Conservation (phyloP, 2,329 filamentous ascomycete species). For the Dothideomycetes sp. region DNA sequence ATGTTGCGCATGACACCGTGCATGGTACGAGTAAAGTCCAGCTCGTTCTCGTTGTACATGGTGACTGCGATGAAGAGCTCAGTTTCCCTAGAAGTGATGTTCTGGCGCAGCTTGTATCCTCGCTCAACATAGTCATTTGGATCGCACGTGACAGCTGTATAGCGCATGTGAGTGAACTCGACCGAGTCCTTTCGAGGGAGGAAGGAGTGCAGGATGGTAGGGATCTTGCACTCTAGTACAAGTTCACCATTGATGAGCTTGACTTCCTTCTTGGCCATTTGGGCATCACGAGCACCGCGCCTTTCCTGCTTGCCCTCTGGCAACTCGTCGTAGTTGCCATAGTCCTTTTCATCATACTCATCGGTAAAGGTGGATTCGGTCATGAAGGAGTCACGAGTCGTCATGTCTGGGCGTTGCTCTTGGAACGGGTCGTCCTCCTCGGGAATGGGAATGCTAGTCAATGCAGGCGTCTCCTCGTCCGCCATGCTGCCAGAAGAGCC, state of each 20-base stretch:
- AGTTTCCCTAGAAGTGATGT: constrained; percentile 73
- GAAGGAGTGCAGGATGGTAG: constrained; percentile 96
- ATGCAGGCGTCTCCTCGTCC: constrained; percentile 38
- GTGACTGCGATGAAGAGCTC: constrained; percentile 95
- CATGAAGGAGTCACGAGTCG: constrained; percentile 53
- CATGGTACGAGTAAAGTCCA: constrained; percentile 95
- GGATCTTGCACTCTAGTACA: constrained; percentile 97
- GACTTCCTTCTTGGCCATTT: constrained; percentile 89
- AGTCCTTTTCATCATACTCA: constrained; percentile 44
- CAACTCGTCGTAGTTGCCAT: constrained; percentile 70
- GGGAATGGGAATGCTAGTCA: constrained; percentile 59
- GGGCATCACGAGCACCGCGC: constrained; percentile 72
- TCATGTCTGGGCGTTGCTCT: constrained; percentile 42
- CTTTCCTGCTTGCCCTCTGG: constrained; percentile 79
- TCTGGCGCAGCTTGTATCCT: constrained; percentile 88
- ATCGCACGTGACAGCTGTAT: constrained; percentile 96
- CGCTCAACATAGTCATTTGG: constrained; percentile 83
- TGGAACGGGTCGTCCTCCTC: constrained; percentile 59
- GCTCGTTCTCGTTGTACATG: constrained; percentile 99
- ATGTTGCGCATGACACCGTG: constrained; percentile 98
- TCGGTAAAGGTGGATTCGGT: constrained; percentile 51
- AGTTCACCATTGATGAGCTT: constrained; percentile 95
- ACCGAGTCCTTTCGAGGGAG: constrained; percentile 82
- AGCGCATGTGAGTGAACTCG: constrained; percentile 98
- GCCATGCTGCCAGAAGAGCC: constrained; percentile 29